phyloP scores from a whole-genome alignment of 192 early-diverging fungal species.

The Phycomyces blakesleeanus region DNA sequence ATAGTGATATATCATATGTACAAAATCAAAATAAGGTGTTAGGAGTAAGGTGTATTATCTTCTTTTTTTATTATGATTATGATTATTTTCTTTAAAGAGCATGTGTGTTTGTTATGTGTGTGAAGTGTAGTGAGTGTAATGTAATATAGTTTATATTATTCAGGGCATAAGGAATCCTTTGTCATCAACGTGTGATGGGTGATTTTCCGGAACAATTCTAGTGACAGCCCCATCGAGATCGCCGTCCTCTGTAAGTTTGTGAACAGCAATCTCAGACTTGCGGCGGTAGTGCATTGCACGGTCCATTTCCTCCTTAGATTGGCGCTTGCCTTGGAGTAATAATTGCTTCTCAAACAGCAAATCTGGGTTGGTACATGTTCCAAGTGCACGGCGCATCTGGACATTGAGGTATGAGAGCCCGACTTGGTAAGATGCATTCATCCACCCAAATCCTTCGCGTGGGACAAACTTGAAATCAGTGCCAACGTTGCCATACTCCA shows the following conservation, averaged over 20 bases:
- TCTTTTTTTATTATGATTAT: too few relatives aligned
- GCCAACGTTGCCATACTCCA: slow-evolving; percentile 97
- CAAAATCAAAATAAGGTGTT: too few relatives aligned
- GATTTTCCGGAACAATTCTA: neutral
- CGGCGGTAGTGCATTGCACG: neutral
- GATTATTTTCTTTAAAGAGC: too few relatives aligned
- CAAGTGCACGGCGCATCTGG: slow-evolving; percentile 73
- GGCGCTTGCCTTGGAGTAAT: neutral
- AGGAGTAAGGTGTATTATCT: too few relatives aligned
- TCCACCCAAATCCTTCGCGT: slow-evolving; percentile 98
- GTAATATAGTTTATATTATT: too few relatives aligned
- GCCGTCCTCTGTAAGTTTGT: neutral
- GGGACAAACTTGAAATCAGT: slow-evolving; percentile 90
- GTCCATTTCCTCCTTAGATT: neutral
- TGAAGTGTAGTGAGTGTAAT: too few relatives aligned
- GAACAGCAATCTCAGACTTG: neutral
- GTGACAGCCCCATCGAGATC: neutral
- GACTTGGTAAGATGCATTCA: slow-evolving; percentile 91
- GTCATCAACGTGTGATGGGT: neutral
- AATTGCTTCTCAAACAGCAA: slow-evolving; percentile 22
- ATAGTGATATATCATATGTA: too few relatives aligned
- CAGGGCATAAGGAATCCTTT: neutral
- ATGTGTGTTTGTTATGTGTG: too few relatives aligned
- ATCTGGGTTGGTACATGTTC: slow-evolving; percentile 38
- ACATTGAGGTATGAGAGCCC: slow-evolving; percentile 73